Evolutionary conservation across 2,329 filamentous ascomycete species (phyloP).

Genomic region (Aspergillus uvarum): DNA sequence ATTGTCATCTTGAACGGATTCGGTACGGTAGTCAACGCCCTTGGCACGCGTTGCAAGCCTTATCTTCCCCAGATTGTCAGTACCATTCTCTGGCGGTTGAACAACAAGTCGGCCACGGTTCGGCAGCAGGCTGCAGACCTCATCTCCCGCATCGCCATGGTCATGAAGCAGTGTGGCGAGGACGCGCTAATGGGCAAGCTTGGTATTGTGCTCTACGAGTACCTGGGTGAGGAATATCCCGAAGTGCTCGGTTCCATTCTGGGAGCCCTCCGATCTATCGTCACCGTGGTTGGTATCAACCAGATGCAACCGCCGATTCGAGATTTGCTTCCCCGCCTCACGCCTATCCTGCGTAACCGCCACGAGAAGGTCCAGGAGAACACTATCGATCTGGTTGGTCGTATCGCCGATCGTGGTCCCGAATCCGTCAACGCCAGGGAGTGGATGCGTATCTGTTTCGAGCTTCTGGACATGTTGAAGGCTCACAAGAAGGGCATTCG

Average conservation of each 20-base stretch:
- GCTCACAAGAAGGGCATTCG: conserved; percentile 99
- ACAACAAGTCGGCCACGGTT: conserved; percentile 97
- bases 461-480: conserved; percentile 98
- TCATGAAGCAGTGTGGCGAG: conserved; percentile 98
- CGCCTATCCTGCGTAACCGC: conserved; percentile 95
- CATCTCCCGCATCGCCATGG: conserved; percentile 94
- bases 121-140: conserved; percentile 95
- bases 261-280: conserved; percentile 90
- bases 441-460: conserved; percentile 99
- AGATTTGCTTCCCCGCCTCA: conserved; percentile 89
- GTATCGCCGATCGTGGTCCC: conserved; percentile 94
- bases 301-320: conserved; percentile 99
- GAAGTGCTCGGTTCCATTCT: conserved; percentile 96
- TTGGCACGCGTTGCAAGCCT: conserved; percentile 90
- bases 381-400: conserved; percentile 94
- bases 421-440: conserved; percentile 96
- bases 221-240: conserved; percentile 96
- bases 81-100: conserved; percentile 92
- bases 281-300: conserved; percentile 95
- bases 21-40: conserved; percentile 92
- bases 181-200: conserved; percentile 95
- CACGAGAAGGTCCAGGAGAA: conserved; percentile 99
- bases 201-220: conserved; percentile 92
- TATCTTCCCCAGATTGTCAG: conserved; percentile 96
- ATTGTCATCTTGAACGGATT: conserved; percentile 96